Evolutionary conservation across 2,329 filamentous ascomycete species (phyloP), one percentile per base, ranked within the genome.

Genomic region (Gyromitra esculenta): DNA sequence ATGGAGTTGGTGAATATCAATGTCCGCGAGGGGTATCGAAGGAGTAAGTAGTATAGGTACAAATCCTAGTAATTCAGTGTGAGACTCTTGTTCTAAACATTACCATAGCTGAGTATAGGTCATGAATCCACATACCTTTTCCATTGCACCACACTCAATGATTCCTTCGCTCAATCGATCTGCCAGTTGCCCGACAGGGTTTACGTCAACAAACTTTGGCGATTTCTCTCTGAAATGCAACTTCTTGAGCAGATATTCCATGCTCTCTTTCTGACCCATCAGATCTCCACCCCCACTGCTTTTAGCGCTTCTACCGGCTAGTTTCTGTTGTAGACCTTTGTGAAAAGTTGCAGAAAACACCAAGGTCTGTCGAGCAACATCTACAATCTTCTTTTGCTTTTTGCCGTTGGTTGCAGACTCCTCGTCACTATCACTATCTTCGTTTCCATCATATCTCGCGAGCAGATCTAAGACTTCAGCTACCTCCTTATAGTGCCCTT

Each of bases 331-430:
- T 39, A 99, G 85, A 0, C 91, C 91, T 81, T 94, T 95, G 82
- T 97, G 92, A 83, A 99, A 97, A 0, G 96, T 99, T 0, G 96
- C 96, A 0, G 96, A 98, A 83, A 99, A 99, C 21, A 99, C 93
- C 0, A 99, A 88, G 0, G 94, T 98, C 82, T 99, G 96, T 52
- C 95, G 86, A 15, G 88, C 82, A 54, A 85, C 82, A 9, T 83
- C 59, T 1, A 57, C 68, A 9, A 59, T 56, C 11, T 66, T 59
- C 21, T 69, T 78, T 75, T 78, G 2, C 63, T 69, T 76, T 72
- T 45, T 21, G 35, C 60, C 6, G 5, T 11, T 13, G 11, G 2
- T n/a, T 25, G 15, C 41, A 8, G 11, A n/a, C 18, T 37, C 54
- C 68, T 73, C 71, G 9, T 65, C 63, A 15, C 78, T 79, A 67